Base-by-base conservation (phyloP, 192 early-diverging fungal genomes). In the Coemansia sp. region DNA sequence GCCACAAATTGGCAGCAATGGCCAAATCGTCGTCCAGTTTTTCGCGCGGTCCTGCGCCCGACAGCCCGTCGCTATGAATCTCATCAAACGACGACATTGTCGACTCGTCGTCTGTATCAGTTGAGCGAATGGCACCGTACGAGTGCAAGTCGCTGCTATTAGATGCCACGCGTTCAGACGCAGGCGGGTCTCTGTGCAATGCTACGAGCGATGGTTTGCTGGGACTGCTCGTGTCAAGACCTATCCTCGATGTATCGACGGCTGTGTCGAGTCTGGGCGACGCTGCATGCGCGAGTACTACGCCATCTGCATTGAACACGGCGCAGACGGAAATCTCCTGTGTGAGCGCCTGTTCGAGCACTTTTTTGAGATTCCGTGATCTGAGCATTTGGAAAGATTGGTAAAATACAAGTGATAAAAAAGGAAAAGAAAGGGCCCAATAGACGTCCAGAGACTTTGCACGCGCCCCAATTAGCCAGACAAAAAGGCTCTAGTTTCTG, bases 11-110 rank as follows among this genome's bases (percentile, higher is more conserved):
- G 0, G 75, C 75, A 5, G 70, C 75, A 60, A 77, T 71, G 4
- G 75, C 75, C 48, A 77, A 40, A 37, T 77, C 75, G 55, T 71
- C 69, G n/a, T 77, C 75, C 17, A 77, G 75, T 62, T 58, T 60
- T 37, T 77, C 69, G 49, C 75, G 69, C 60, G 46, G 15, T 24
- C 42, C 58, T 12, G 53, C 49, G 17, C 42, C 28, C 31, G 51
- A 46, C 14, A 57, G 42, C 50, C 36, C 36, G 51, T 67, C 59
- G 18, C 62, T 63, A n/a, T 61, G 36, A 2, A 68, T 40, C 3
- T 64, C 74, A 14, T 56, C 65, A 28, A 63, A 55, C 20, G 75
- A 68, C 5, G 69, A 68, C 14, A 60, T 51, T 14, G 15, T 25
- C 5, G 75, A 77, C 18, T 38, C 65, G 6, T 51, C 37, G 17